Evolutionary conservation across 352 stramenopile species (phyloP).

Genomic region (Peronospora destructor): DNA sequence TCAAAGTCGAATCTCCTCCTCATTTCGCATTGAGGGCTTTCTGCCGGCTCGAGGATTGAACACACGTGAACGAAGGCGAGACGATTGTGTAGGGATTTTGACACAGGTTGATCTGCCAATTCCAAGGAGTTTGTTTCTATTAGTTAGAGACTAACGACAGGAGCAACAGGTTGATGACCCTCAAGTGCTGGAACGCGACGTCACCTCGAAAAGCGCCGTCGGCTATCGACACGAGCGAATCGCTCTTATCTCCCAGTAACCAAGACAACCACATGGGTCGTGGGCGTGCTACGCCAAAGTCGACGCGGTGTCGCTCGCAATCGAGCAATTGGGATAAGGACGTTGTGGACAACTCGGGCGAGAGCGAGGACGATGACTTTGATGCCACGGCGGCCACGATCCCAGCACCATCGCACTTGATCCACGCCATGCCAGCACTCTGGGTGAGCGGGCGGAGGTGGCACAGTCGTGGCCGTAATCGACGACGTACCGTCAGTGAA

Average conservation of each 20-base stretch:
- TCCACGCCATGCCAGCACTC: conserved; percentile 33
- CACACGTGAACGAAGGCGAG: neutral
- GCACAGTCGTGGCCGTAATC: conserved; percentile 30
- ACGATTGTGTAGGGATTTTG: neutral
- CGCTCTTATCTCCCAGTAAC: conserved; percentile 18
- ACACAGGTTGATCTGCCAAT: neutral
- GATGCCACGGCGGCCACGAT: conserved; percentile 37
- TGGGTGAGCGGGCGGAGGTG: conserved; percentile 40
- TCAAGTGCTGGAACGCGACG: conserved; percentile 51
- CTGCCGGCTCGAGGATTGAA: conserved; percentile 5
- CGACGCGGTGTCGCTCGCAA: conserved; percentile 39
- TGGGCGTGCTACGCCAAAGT: conserved; percentile 19
- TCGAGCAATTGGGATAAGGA: conserved; percentile 62
- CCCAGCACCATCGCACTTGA: conserved; percentile 33
- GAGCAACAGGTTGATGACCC: conserved; percentile 37
- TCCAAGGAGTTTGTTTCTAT: neutral
- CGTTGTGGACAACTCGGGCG: conserved; percentile 32
- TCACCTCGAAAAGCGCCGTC: conserved; percentile 25
- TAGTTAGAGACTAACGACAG: conserved; percentile 6
- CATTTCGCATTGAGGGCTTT: conserved; percentile 34
- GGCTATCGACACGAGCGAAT: conserved; percentile 24
- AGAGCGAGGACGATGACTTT: conserved; percentile 34
- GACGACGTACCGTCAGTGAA: conserved; percentile 33
- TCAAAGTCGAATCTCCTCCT: conserved; percentile 29
- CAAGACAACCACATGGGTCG: conserved; percentile 17